A percentile compares a stretch with the other conserved stretches of the same genome.
phyloP scores from a whole-genome alignment of 2,329 filamentous ascomycete species.

The Daldinia eschscholtzii region DNA sequence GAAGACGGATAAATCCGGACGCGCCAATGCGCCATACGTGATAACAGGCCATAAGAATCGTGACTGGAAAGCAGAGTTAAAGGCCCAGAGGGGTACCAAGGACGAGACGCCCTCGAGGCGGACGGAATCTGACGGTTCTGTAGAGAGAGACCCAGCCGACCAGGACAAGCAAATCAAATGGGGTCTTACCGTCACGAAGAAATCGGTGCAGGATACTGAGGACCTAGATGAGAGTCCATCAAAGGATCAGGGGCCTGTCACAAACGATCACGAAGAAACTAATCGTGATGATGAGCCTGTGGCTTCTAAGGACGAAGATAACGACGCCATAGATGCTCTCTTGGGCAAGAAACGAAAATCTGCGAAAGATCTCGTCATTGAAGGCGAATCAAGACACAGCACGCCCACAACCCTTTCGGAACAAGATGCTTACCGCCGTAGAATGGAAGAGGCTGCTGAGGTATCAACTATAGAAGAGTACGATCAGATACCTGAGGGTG shows the following conservation, averaged over 20 bases:
- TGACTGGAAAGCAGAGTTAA: constrained; percentile 54
- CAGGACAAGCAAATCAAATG: constrained; percentile 56
- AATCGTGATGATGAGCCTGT: constrained; percentile 14
- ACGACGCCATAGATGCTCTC: constrained; percentile 75
- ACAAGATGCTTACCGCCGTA: constrained; percentile 75
- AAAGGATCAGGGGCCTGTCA: constrained; percentile 26
- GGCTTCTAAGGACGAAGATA: constrained; percentile 54
- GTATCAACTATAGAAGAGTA: constrained; percentile 85
- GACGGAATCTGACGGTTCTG: constrained; percentile 11
- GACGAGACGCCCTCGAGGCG: constrained; percentile 15
- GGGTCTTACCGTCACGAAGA: constrained; percentile 54
- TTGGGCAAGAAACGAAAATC: constrained; percentile 66
- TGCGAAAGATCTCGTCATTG: constrained; percentile 66
- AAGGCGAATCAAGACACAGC: constrained; percentile 45
- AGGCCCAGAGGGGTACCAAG: constrained; percentile 41
- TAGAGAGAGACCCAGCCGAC: constrained; percentile 49
- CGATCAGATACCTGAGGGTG: constrained; percentile 88
- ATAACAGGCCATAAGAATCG: constrained; percentile 51
- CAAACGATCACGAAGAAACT: constrained; percentile 35
- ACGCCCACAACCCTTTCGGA: constrained; percentile 62
- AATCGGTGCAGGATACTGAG: constrained; percentile 33
- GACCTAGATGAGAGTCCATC: constrained; percentile 36
- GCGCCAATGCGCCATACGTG: constrained; percentile 42
- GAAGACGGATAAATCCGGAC: constrained; percentile 33
- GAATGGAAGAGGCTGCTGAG: constrained; percentile 79